Conservation (phyloP, 2,329 filamentous ascomycete genomes). For the Lasiodiplodia citricola region DNA sequence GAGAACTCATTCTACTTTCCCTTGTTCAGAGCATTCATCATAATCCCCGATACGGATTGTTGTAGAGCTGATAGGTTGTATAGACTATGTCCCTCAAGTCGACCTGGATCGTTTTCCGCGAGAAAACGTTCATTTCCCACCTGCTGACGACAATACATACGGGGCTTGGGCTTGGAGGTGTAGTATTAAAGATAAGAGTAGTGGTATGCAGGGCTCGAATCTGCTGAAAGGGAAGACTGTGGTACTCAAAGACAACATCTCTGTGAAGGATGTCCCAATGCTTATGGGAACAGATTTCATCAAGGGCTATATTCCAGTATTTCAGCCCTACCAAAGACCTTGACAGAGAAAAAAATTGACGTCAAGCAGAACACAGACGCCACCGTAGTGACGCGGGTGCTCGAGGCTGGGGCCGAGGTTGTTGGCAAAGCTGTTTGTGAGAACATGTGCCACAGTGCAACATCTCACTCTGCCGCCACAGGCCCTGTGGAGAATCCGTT, state of each 20-base stretch:
- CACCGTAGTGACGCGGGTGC: constrained; percentile 38
- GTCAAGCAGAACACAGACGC: constrained; percentile 34
- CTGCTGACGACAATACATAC: constrained; percentile 38
- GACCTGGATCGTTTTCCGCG: constrained; percentile 44
- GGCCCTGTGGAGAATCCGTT: constrained; percentile 56
- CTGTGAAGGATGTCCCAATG: constrained; percentile 40
- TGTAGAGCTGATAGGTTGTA: background rate
- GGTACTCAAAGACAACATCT: constrained; percentile 41
- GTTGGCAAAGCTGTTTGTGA: constrained; percentile 41
- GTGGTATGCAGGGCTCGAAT: constrained; percentile 27
- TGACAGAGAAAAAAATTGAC: background rate
- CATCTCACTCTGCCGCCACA: constrained; percentile 41
- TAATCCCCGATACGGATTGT: background rate
- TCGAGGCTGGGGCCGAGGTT: constrained; percentile 38
- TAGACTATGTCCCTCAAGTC: constrained; percentile 41
- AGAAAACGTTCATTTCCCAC: constrained; percentile 26
- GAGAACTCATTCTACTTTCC: background rate
- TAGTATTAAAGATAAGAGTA: constrained; percentile 39
- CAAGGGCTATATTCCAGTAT: constrained; percentile 33
- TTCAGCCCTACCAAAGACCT: background rate
- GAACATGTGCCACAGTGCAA: constrained; percentile 40
- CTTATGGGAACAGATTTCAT: constrained; percentile 39
- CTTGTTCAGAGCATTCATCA: background rate
- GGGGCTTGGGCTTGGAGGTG: constrained; percentile 53
- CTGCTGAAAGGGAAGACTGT: constrained; percentile 46